phyloP scores from a whole-genome alignment of 2,329 filamentous ascomycete genomes.

The Xylariaceae sp. region DNA sequence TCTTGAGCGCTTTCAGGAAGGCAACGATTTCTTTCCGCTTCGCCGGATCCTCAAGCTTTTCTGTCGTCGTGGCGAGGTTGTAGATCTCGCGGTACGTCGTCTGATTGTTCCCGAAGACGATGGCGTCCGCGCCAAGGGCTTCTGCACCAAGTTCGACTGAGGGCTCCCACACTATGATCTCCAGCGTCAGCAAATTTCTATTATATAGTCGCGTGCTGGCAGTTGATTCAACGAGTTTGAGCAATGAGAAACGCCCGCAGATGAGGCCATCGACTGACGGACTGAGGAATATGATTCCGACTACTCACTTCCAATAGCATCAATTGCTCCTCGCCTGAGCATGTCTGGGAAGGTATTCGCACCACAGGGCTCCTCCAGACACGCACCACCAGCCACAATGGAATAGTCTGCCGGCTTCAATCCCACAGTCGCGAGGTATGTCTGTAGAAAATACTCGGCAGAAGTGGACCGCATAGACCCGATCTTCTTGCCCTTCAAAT shows the following conservation, averaged over 20 bases:
- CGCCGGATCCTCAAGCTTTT: slow-evolving; percentile 25
- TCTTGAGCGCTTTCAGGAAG: slow-evolving; percentile 26
- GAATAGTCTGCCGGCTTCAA: slow-evolving; percentile 24
- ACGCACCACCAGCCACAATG: slow-evolving; percentile 21
- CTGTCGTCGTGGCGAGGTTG: slow-evolving; percentile 27
- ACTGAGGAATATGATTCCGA: too few relatives aligned
- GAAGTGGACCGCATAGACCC: slow-evolving; percentile 28
- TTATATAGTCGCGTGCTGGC: too few relatives aligned
- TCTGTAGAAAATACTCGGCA: slow-evolving; percentile 29
- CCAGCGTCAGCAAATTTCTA: too few relatives aligned
- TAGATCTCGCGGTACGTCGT: slow-evolving; percentile 31
- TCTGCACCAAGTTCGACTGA: slow-evolving; percentile 27
- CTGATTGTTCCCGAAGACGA: slow-evolving; percentile 26
- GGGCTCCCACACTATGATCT: slow-evolving; percentile 27
- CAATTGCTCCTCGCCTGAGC: slow-evolving; percentile 22
- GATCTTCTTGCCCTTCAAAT: slow-evolving; percentile 29
- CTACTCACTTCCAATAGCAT: slow-evolving; percentile 22
- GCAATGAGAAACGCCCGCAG: too few relatives aligned
- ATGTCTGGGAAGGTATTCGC: slow-evolving; percentile 24
- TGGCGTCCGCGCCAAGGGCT: slow-evolving; percentile 20
- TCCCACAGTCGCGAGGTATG: slow-evolving; percentile 24
- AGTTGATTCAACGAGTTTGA: too few relatives aligned
- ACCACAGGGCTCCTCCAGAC: slow-evolving; percentile 26
- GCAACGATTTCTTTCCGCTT: slow-evolving; percentile 26
- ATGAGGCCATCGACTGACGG: too few relatives aligned